These are phyloP conservation scores for Melocanna baccifera DNA, from an alignment of 176 grass and related monocot species.

Conservation along the genomic window DNA sequence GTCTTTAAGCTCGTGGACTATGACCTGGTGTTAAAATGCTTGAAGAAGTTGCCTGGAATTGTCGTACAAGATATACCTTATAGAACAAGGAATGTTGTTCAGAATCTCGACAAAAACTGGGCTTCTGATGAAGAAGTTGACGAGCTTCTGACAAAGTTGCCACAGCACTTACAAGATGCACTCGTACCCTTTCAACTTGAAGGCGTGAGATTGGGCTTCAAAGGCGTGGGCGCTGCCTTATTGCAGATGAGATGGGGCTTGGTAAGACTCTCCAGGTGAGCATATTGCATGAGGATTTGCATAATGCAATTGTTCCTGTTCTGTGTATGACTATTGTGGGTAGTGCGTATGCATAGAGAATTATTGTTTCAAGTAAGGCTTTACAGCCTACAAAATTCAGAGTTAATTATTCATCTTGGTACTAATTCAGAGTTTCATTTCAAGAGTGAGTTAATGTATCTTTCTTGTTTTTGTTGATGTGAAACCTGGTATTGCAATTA, in stretches of 20 bases:
- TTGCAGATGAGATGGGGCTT: slow-evolving; percentile 98
- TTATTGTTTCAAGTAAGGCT: slow-evolving; percentile 6
- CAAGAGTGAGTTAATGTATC: neutral
- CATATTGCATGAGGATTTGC: neutral
- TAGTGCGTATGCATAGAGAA: neutral
- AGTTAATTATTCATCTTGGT: slow-evolving; percentile 75
- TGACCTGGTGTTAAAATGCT: slow-evolving; percentile 58
- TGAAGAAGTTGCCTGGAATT: slow-evolving; percentile 64
- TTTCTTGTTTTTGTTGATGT: neutral
- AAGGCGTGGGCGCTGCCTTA: slow-evolving; percentile 75
- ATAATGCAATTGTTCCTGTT: slow-evolving; percentile 13
- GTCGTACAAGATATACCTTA: slow-evolving; percentile 67
- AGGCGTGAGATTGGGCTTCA: slow-evolving; percentile 74
- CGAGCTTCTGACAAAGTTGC: slow-evolving; percentile 62
- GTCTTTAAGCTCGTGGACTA: slow-evolving; percentile 80
- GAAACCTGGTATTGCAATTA: slow-evolving; percentile 15
- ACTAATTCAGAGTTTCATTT: slow-evolving; percentile 31
- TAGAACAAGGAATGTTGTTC: slow-evolving; percentile 49
- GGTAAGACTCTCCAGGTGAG: slow-evolving; percentile 92
- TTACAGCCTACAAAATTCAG: slow-evolving; percentile 7
- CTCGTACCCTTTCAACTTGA: slow-evolving; percentile 92
- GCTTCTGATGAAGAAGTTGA: slow-evolving; percentile 69
- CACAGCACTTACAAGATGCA: slow-evolving; percentile 44
- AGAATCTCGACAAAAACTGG: slow-evolving; percentile 39
- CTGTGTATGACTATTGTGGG: neutral